Evolutionary conservation across 495 filamentous ascomycete genomes (phyloP).

Genomic region (Penicillium steckii): DNA sequence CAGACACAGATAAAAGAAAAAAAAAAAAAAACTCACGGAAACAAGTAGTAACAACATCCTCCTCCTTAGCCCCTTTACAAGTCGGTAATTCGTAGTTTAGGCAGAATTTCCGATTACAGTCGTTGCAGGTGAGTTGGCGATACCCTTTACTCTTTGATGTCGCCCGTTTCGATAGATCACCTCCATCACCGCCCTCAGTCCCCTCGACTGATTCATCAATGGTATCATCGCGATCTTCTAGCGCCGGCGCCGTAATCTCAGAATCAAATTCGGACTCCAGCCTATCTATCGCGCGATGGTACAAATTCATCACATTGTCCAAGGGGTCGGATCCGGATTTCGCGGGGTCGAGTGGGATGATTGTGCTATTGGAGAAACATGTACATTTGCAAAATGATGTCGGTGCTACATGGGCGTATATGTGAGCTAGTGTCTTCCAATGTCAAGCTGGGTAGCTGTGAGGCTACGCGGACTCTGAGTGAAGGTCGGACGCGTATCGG

Average conservation of each 20-base stretch:
- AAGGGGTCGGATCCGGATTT: slow-evolving; percentile 23
- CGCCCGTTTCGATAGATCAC: slow-evolving; percentile 17
- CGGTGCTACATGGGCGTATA: slow-evolving; percentile 38
- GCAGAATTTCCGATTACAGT: slow-evolving; percentile 92
- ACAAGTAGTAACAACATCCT: slow-evolving; percentile 85
- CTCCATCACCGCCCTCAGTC: too few species aligned
- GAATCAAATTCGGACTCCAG: too few species aligned
- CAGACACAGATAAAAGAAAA: too few species aligned
- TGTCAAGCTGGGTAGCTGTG: too few species aligned
- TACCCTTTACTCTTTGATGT: too few species aligned
- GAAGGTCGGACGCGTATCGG: too few species aligned
- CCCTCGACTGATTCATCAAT: too few species aligned
- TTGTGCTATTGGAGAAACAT: slow-evolving; percentile 87
- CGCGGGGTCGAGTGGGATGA: slow-evolving; percentile 58
- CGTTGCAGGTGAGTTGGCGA: slow-evolving; percentile 61
- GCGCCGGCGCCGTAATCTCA: too few species aligned
- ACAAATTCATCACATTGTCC: slow-evolving; percentile 25
- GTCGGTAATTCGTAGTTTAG: slow-evolving; percentile 79
- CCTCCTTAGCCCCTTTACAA: slow-evolving; percentile 81
- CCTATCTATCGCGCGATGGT: slow-evolving; percentile 17
- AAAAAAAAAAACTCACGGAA: slow-evolving; percentile 76
- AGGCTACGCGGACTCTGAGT: too few species aligned
- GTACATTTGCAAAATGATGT: slow-evolving; percentile 98
- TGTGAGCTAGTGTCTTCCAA: slow-evolving; percentile 11
- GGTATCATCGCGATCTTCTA: too few species aligned